Evolutionary conservation across 371 early-diverging fungal genomes (phyloP), one percentile per base, ranked within the genome.

Genomic region (Rhizomucor pusillus): DNA sequence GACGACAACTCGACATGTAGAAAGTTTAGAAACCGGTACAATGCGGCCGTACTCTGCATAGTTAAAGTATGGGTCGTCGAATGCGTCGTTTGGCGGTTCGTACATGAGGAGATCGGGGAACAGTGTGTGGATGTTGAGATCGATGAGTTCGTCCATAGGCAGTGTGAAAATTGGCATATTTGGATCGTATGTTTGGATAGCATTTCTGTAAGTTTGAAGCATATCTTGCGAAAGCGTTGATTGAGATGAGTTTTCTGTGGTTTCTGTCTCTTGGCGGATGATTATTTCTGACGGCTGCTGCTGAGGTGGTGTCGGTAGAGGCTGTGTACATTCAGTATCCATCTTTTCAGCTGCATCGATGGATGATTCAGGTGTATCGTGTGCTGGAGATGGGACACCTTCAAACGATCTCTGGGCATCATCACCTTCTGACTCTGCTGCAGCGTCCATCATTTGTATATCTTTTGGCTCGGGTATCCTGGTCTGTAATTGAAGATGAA

Each of bases 21-120:
- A 72, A 35, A 80, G 44, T 10, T 62, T 69, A n/a, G 68, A 57
- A 19, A 77, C 62, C 0, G 74, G 70, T 7, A 65, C 56, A 11
- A 73, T 66, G 3, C 66, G 56, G 12, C 66, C 63, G 33, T 69
- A 71, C 45, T 77, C 77, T 9, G 60, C 34, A 50, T 77, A 72
- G 34, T 77, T 65, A 56, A 73, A 69, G 49, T 73, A 77, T 5
- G 74, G 67, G 44, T 77, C 77, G 13, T 69, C 49, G 1, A 60
- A 64, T 14, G 69, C 62, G 9, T 73, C 67, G 39, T 71, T 64
- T 13, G 79, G 79, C 18, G 75, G 71, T 22, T 67, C 72, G 47
- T 75, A 79, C 5, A 67, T 45, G 12, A 75, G 71, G 3, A 73
- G 22, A 25, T 79, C 79, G 3, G 75, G 71, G 47, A 79, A 79